These are phyloP conservation scores for Metarhizium sp. DNA, from an alignment of 2,329 filamentous ascomycete species.

Conservation along the genomic window DNA sequence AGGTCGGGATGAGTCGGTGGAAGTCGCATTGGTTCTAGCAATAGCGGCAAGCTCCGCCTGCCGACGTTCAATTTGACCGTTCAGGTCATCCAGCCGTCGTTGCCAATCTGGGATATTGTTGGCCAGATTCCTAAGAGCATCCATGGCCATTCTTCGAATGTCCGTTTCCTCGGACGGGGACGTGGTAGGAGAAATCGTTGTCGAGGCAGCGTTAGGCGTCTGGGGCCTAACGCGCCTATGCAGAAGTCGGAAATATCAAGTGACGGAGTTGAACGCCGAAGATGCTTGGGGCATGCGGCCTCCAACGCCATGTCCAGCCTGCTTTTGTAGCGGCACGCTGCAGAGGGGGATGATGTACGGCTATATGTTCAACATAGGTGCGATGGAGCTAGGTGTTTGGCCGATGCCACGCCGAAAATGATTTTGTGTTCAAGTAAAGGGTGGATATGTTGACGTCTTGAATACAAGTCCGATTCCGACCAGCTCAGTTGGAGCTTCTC, in stretches of 20 bases:
- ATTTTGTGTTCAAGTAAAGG: neutral
- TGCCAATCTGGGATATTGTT: slow-evolving; percentile 52
- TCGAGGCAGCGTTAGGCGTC: slow-evolving; percentile 20
- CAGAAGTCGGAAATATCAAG: neutral
- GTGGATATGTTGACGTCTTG: neutral
- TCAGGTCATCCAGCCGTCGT: slow-evolving; percentile 48
- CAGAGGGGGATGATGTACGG: neutral
- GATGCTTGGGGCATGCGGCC: neutral
- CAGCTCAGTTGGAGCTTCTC: neutral
- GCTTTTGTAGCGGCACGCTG: neutral
- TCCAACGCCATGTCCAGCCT: neutral
- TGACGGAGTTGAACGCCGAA: neutral
- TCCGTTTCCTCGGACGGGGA: slow-evolving; percentile 18
- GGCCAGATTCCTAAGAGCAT: slow-evolving; percentile 45
- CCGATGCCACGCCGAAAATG: neutral
- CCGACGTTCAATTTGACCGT: slow-evolving; percentile 49
- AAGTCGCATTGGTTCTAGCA: slow-evolving; percentile 18
- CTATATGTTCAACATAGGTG: neutral
- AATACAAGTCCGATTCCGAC: neutral
- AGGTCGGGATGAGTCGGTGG: slow-evolving; percentile 26
- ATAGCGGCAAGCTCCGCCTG: slow-evolving; percentile 50
- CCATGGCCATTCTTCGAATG: slow-evolving; percentile 35
- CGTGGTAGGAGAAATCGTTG: slow-evolving; percentile 17
- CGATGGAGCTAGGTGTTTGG: neutral
- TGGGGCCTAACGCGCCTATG: slow-evolving; percentile 20